phyloP scores from a whole-genome alignment of 1,284 basidiomycete genomes.

The Trametes polyzona region DNA sequence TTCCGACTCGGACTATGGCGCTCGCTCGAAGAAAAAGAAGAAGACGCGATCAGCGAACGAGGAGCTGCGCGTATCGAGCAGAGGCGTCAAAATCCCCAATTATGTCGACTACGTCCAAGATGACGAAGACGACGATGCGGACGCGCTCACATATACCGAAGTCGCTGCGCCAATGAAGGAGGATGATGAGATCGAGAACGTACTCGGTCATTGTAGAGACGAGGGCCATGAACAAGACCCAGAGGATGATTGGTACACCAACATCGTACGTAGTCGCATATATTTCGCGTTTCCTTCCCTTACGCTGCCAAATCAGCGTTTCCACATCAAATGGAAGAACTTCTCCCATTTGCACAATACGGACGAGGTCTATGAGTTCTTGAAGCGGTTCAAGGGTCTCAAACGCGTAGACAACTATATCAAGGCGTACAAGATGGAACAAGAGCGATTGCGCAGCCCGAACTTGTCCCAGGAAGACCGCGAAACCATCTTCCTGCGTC shows the following conservation, averaged over 20 bases:
- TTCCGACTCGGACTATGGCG: slow-evolving; percentile 89
- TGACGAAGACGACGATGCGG: slow-evolving; percentile 75
- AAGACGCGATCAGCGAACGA: slow-evolving; percentile 59
- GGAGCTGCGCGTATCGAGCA: slow-evolving; percentile 80
- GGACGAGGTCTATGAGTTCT: slow-evolving; percentile 94
- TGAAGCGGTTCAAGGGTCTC: slow-evolving; percentile 91
- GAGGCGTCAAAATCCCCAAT: slow-evolving; percentile 82
- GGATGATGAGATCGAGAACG: slow-evolving; percentile 90
- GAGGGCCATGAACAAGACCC: slow-evolving; percentile 77
- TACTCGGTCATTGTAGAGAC: slow-evolving; percentile 81
- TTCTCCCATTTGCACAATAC: slow-evolving; percentile 97
- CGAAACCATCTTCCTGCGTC: slow-evolving; percentile 88
- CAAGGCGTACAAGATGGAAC: slow-evolving; percentile 81
- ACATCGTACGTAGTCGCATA: slow-evolving; percentile 65
- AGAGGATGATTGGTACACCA: slow-evolving; percentile 82
- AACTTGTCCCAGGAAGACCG: slow-evolving; percentile 86
- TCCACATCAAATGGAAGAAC: slow-evolving; percentile 95
- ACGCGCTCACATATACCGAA: slow-evolving; percentile 57
- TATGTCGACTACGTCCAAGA: slow-evolving; percentile 86
- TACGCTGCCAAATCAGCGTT: slow-evolving; percentile 60
- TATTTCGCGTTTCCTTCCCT: slow-evolving; percentile 17
- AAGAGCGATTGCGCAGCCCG: slow-evolving; percentile 69
- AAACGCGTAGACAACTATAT: slow-evolving; percentile 99
- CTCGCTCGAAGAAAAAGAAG: slow-evolving; percentile 87
- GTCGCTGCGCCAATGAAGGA: slow-evolving; percentile 57